These are phyloP conservation scores for Trichocomaceae sp. DNA, from an alignment of 2,329 filamentous ascomycete genomes.

Conservation along the genomic window DNA sequence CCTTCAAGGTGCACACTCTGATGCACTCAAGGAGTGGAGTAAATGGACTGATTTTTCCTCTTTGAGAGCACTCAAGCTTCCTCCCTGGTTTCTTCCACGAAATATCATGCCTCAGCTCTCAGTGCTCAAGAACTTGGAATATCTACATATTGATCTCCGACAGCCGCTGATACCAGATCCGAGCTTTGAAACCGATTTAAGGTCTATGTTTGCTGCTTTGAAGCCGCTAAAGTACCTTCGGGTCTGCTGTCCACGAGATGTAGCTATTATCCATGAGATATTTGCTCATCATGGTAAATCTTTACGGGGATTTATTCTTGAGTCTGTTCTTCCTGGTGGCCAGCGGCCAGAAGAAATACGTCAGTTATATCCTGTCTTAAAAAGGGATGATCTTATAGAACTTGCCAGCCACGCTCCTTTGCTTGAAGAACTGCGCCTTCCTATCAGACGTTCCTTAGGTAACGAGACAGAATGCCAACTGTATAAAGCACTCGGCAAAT, in stretches of 20 bases:
- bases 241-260: slow-evolving; percentile 3
- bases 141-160: background rate
- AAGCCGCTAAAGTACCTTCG: slow-evolving; percentile 6
- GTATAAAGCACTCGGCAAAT: slow-evolving; percentile 13
- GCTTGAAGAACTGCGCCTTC: slow-evolving; percentile 13
- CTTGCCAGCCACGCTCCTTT: slow-evolving; percentile 6
- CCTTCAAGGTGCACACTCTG: background rate
- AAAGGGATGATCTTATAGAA: slow-evolving; percentile 1
- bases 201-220: background rate
- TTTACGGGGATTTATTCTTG: background rate
- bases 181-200: background rate
- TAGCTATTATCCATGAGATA: background rate
- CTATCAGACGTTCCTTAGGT: slow-evolving; percentile 10
- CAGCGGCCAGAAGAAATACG: background rate
- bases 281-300: background rate
- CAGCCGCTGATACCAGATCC: background rate
- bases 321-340: background rate
- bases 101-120: background rate
- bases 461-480: slow-evolving; percentile 13
- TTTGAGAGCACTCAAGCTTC: slow-evolving; percentile 2
- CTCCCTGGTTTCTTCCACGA: background rate
- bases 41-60: slow-evolving; percentile 1
- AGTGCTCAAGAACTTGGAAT: background rate
- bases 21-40: background rate
- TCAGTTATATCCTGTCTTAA: background rate